Evolutionary conservation across 768 basidiomycete genomes (phyloP).

Genomic region (Psilocybe cubensis): DNA sequence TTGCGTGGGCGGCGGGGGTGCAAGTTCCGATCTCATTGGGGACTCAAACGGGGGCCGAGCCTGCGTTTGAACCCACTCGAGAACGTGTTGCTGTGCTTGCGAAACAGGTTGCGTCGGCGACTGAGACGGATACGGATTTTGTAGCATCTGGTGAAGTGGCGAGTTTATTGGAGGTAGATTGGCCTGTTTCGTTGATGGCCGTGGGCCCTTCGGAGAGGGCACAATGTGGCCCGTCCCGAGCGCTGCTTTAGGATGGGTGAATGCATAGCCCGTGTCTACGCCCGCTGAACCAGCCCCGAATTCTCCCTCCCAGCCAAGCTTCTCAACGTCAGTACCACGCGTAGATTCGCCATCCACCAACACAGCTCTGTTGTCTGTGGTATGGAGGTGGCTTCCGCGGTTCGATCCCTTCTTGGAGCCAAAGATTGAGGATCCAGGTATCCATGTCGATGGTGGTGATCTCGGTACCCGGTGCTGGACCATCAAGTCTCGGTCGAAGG

Average conservation of each 20-base stretch:
- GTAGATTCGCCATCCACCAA: no score
- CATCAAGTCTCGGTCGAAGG: conserved; percentile 18
- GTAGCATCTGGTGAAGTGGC: no score
- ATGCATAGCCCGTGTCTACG: background rate
- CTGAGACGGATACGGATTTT: no score
- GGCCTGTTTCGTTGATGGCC: background rate
- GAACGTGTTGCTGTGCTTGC: no score
- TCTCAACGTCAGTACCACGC: background rate
- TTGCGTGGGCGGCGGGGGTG: background rate
- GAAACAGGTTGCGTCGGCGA: no score
- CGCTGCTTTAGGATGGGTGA: background rate
- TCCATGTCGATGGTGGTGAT: no score
- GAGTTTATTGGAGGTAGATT: background rate
- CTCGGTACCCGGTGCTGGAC: conserved; percentile 8
- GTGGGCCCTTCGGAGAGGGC: background rate
- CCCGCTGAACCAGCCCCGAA: background rate
- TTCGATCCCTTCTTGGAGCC: no score
- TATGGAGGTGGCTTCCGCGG: no score
- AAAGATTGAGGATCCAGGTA: no score
- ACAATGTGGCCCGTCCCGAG: background rate
- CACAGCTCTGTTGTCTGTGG: no score
- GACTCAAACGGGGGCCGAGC: background rate
- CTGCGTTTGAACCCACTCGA: background rate
- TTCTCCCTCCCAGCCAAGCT: background rate
- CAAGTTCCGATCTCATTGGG: background rate